A percentile compares a stretch with the other conserved stretches of the same genome.
These are phyloP conservation scores for Babesia bovis DNA, from an alignment of 169 alveolate species.

Conservation along the genomic window DNA sequence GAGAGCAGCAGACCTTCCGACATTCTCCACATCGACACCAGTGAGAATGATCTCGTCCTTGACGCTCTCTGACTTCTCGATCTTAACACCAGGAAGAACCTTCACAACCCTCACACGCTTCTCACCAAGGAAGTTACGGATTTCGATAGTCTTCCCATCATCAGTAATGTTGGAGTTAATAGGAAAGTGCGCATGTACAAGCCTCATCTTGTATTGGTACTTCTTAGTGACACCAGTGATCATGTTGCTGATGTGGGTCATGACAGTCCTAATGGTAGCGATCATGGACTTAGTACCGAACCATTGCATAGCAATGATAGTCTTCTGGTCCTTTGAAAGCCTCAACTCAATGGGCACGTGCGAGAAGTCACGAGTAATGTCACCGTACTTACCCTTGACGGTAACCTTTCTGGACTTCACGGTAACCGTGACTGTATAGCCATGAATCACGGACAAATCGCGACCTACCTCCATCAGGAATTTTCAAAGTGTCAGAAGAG, in stretches of 20 bases:
- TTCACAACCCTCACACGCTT: constrained; percentile 92
- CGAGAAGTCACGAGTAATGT: constrained; percentile 90
- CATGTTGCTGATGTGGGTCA: constrained; percentile 96
- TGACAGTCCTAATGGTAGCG: constrained; percentile 93
- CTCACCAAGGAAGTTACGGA: constrained; percentile 99
- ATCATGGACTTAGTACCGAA: constrained; percentile 91
- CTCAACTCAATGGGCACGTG: constrained; percentile 95
- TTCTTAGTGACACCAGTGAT: constrained; percentile 95
- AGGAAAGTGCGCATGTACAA: constrained; percentile 99
- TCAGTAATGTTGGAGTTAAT: constrained; percentile 93
- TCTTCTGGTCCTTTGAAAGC: constrained; percentile 86
- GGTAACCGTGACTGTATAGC: constrained; percentile 83
- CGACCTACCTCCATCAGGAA: constrained; percentile 76
- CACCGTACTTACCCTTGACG: constrained; percentile 97
- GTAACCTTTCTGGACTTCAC: constrained; percentile 93
- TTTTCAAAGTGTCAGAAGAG: constrained; percentile 67
- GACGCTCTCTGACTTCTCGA: constrained; percentile 88
- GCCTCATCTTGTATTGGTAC: constrained; percentile 98
- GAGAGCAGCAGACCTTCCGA: constrained; percentile 96
- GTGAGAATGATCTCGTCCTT: constrained; percentile 96
- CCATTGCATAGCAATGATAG: constrained; percentile 91
- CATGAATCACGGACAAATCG: no score
- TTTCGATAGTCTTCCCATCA: constrained; percentile 93
- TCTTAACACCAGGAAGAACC: constrained; percentile 91
- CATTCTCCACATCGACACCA: constrained; percentile 96